Conservation (phyloP, 2,329 filamentous ascomycete species). For the Fusarium subtropicale region DNA sequence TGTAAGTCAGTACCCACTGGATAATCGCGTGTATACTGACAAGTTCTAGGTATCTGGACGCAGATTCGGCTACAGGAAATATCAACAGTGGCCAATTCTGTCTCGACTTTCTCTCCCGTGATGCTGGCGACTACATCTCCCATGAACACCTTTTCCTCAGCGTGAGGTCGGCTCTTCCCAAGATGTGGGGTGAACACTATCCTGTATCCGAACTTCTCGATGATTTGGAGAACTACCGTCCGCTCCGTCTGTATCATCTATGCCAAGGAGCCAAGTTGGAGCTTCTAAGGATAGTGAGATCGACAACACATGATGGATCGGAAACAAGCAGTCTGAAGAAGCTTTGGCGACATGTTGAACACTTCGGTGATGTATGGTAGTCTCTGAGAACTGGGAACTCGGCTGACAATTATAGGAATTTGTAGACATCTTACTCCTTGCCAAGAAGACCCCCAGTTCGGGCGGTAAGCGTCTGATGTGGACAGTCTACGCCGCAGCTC, state of each 20-base stretch:
- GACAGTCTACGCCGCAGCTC: conserved; percentile 37
- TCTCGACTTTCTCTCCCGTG: conserved; percentile 36
- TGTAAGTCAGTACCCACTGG: not conserved
- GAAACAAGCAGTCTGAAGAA: not conserved
- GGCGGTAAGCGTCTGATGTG: conserved; percentile 42
- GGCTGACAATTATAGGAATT: conserved; percentile 33
- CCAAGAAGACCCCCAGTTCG: not conserved
- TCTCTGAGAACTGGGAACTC: rapidly evolving
- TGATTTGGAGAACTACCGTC: conserved; percentile 40
- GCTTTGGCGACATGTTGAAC: conserved; percentile 29
- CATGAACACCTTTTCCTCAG: conserved; percentile 38
- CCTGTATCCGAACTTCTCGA: conserved; percentile 37
- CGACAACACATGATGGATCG: not conserved
- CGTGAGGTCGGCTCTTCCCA: conserved; percentile 35
- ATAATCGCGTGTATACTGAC: not conserved
- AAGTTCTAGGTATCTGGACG: conserved; percentile 26
- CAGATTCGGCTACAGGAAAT: conserved; percentile 34
- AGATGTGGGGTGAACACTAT: conserved; percentile 40
- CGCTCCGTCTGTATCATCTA: conserved; percentile 32
- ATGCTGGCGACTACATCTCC: conserved; percentile 40
- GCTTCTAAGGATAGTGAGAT: conserved; percentile 25
- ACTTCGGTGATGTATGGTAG: conserved; percentile 33
- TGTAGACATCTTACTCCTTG: conserved; percentile 29
- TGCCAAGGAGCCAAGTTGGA: conserved; percentile 41
- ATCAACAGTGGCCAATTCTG: conserved; percentile 33